phyloP scores from a whole-genome alignment of 768 basidiomycete species.

The Serendipita indica region DNA sequence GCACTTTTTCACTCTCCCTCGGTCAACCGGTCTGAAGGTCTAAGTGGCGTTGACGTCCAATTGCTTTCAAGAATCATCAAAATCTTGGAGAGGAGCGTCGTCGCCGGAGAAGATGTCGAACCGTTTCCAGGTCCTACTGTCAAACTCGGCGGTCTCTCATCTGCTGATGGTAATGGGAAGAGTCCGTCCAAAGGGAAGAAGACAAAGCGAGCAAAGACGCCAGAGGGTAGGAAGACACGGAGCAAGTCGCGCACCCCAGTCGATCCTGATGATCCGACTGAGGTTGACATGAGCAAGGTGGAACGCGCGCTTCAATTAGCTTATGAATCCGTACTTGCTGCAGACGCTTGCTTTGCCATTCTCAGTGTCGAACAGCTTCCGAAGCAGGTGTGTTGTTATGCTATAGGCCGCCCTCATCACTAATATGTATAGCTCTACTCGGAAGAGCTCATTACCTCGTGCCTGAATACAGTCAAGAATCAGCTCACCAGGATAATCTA shows the following conservation, averaged over 20 bases:
- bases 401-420: neutral
- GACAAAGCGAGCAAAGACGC: constrained; percentile 21
- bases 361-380: constrained; percentile 65
- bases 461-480: constrained; percentile 64
- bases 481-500: constrained; percentile 67
- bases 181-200: constrained; percentile 26
- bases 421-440: constrained; percentile 56
- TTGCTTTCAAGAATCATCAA: constrained; percentile 53
- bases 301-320: constrained; percentile 41
- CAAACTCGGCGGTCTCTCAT: constrained; percentile 6
- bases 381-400: constrained; percentile 51
- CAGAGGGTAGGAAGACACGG: constrained; percentile 20
- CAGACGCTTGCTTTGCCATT: constrained; percentile 67
- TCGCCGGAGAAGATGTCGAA: constrained; percentile 57
- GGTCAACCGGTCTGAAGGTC: constrained; percentile 33
- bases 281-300: constrained; percentile 38
- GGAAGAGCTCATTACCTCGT: constrained; percentile 76
- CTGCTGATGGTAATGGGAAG: constrained; percentile 12
- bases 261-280: constrained; percentile 25
- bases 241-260: constrained; percentile 31
- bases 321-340: constrained; percentile 62
- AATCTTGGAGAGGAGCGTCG: constrained; percentile 65
- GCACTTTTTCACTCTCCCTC: constrained; percentile 29
- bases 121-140: constrained; percentile 37
- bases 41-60: constrained; percentile 53